Evolutionary conservation across 2,329 filamentous ascomycete genomes (phyloP).

Genomic region (Orbilia blumenaviensis): DNA sequence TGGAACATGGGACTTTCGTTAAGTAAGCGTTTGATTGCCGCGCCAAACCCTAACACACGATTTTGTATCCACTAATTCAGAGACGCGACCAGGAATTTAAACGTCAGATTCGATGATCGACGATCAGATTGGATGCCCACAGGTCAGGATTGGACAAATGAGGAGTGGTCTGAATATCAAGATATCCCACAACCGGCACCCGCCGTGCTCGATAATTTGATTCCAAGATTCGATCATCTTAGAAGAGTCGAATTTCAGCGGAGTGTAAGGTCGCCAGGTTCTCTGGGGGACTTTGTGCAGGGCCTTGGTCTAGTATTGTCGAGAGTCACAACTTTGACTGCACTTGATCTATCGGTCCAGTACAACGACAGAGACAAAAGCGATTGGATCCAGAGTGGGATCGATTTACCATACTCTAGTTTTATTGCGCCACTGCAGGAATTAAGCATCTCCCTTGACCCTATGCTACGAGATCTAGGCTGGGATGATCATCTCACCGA

Average conservation of each 20-base stretch:
- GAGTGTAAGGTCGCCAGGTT: background rate
- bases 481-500: background rate
- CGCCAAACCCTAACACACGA: background rate
- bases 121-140: background rate
- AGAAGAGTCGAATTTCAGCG: background rate
- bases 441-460: background rate
- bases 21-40: background rate
- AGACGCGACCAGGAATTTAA: background rate
- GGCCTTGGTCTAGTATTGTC: background rate
- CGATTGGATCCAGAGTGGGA: background rate
- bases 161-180: background rate
- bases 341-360: background rate
- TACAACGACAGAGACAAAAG: background rate
- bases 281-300: background rate
- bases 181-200: background rate
- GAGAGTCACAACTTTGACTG: background rate
- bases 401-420: background rate
- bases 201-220: background rate
- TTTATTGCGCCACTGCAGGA: background rate
- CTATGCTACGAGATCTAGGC: background rate
- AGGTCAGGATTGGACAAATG: background rate
- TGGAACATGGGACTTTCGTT: background rate
- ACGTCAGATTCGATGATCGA: background rate
- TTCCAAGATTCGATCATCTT: background rate
- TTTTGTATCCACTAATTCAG: background rate